A percentile compares a stretch with the other conserved stretches of the same genome.
Conservation (phyloP, 768 basidiomycete genomes). For the Rhizopogon vesiculosus region DNA sequence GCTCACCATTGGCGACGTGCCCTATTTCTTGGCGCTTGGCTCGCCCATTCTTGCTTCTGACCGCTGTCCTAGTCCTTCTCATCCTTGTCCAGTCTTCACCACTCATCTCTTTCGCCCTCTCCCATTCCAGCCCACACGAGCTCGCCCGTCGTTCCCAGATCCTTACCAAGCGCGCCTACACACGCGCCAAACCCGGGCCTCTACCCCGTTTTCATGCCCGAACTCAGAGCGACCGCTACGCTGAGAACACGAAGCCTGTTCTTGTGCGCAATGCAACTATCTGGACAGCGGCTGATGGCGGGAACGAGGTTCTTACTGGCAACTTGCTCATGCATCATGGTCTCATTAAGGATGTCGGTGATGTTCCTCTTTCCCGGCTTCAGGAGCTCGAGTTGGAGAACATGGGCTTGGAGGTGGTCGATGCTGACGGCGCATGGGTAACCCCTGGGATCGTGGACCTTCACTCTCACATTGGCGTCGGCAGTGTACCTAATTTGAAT, state of each 20-base stretch:
- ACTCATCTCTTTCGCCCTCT: background rate
- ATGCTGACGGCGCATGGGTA: conserved; percentile 70
- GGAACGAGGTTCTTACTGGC: conserved; percentile 57
- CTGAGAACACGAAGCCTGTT: conserved; percentile 52
- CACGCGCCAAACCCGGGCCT: conserved; percentile 38
- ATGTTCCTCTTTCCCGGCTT: conserved; percentile 24
- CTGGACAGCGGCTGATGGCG: conserved; percentile 76
- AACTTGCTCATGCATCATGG: conserved; percentile 71
- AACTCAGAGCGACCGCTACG: conserved; percentile 60
- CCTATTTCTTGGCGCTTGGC: background rate
- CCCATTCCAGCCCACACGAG: conserved; percentile 3
- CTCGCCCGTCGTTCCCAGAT: conserved; percentile 15
- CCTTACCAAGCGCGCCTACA: conserved; percentile 39
- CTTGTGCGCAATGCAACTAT: conserved; percentile 73
- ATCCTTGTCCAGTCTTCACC: background rate
- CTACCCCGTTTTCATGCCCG: conserved; percentile 44
- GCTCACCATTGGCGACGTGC: background rate
- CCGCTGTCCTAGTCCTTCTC: background rate
- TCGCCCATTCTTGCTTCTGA: background rate
- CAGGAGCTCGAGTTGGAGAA: conserved; percentile 21
- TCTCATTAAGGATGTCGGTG: conserved; percentile 56
- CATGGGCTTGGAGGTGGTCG: conserved; percentile 43
- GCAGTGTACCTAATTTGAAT: conserved; percentile 25
- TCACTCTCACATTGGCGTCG: conserved; percentile 45
- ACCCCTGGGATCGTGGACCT: conserved; percentile 66